Evolutionary conservation across 2,329 filamentous ascomycete species (phyloP), one percentile per base, ranked within the genome.

Genomic region (Calycina herbarum): DNA sequence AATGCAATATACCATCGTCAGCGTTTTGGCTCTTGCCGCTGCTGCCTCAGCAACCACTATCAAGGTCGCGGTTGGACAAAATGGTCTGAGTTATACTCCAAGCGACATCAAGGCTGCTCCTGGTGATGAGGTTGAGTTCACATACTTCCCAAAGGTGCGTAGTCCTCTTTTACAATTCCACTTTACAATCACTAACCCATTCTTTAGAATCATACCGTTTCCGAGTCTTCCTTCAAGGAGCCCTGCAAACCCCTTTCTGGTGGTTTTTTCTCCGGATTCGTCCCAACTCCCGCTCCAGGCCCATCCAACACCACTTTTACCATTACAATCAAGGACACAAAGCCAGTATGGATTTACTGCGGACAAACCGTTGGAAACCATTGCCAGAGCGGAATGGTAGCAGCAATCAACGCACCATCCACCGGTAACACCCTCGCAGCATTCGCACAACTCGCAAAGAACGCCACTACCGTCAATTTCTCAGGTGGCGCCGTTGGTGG

Each of bases 41-140:
- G 61, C 66, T 11, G 66, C 62, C 6, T 62, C 66, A 24, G 58
- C 67, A 33, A 67, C 57, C 17, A 70, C 66, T 17, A 64, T 70
- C 82, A 82, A 74, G 78, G 48, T 94, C 92, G 66, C 93, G 92
- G 68, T 93, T 93, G 67, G 92, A 92, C 85, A 96, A 90, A 75
- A 97, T 84, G 56, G 92, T 91, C 78, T 97, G 92, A 68, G 97
- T 96, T 86, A 97, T 93, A 62, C 73, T 38, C 83, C 83, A 7
- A 76, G 79, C 62, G 78, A 71, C n/a, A 66, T 76, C 60, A 72
- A 59, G 33, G 76, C 74, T 38, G 72, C 75, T 2, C 66, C 73
- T 33, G 76, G 76, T 10, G 73, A 76, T 56, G 59, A 70, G 5
- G 69, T 78, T 33, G 75, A 76, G 64, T 78, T 77, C 66, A 70